Base-by-base conservation (phyloP, 2,329 filamentous ascomycete genomes). In the Pezicula neosporulosa region DNA sequence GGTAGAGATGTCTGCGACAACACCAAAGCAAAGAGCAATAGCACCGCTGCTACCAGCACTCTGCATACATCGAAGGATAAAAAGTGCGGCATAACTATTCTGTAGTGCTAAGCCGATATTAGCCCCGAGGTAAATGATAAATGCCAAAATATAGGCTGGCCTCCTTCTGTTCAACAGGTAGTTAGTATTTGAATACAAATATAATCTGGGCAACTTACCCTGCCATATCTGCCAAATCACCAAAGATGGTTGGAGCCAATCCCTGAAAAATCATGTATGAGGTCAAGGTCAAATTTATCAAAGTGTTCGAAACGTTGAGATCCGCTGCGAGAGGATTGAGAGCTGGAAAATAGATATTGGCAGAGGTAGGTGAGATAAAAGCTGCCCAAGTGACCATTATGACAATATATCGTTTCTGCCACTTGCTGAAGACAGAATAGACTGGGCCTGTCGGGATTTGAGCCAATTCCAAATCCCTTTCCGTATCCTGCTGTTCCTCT, bases 1-100 rank as follows among this genome's bases (percentile, higher is more conserved):
- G 0, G 85, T 82, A 0, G 84, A 77, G 5, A 91, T 77, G 60
- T 94, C 89, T 1, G 86, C 84, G 13, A 92, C 80, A 2, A 90
- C 82, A 2, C 83, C 89, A 54, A 80, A 86, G 0, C 81, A 82
- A 1, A 94, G 72, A 0, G 88, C 85, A n/a, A 90, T 74, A 0
- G 86, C 79, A 1, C 75, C 76, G 55, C 73, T 77, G 54, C 73
- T 77, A 1, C 78, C 82, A 1, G 78, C 74, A 16, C 78, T 81
- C 60, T 86, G 83, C 13, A 85, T 58, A 58, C 76, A 78, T 2
- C 83, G 72, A 4, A 86, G 67, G 1, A 80, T 72, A 33, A 86
- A 63, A 2, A 86, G 66, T 1, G 78, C 72, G 1, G 70, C 69
- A 55, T 81, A 82, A 55, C 63, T 76, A 10, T 72, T 73, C 33